phyloP scores from a whole-genome alignment of 768 basidiomycete species.

The Naganishia vishniacii region DNA sequence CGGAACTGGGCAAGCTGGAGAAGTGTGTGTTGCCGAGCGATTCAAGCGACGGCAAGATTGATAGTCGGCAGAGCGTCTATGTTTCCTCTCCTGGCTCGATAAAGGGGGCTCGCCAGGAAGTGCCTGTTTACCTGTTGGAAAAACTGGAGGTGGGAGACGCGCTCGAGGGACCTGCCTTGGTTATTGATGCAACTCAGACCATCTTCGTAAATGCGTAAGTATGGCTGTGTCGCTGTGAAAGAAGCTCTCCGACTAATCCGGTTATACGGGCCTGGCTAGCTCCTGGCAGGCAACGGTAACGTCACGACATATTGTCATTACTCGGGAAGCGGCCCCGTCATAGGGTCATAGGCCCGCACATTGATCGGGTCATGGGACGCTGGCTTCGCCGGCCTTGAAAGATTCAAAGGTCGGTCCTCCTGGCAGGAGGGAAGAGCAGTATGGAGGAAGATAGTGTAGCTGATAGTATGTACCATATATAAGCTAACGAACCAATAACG shows the following conservation, averaged over 20 bases:
- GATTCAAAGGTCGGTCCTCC: too few relatives aligned
- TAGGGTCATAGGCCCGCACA: too few relatives aligned
- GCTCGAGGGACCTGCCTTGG: conserved; percentile 80
- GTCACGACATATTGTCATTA: conserved; percentile 25
- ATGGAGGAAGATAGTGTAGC: too few relatives aligned
- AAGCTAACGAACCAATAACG: too few relatives aligned
- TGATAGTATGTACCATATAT: too few relatives aligned
- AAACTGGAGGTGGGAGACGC: conserved; percentile 64
- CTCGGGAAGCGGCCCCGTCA: background rate
- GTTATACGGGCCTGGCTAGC: background rate
- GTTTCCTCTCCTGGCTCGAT: conserved; percentile 32
- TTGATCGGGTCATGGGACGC: too few relatives aligned
- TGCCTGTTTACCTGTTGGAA: conserved; percentile 72
- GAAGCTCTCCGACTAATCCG: background rate
- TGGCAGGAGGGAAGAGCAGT: too few relatives aligned
- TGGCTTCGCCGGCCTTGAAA: too few relatives aligned
- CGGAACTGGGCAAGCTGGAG: conserved; percentile 61
- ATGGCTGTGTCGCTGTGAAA: background rate
- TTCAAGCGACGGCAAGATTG: conserved; percentile 25
- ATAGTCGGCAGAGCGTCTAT: conserved; percentile 33
- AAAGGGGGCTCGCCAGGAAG: conserved; percentile 50
- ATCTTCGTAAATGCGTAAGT: conserved; percentile 69
- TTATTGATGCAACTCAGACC: conserved; percentile 92
- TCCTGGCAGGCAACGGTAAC: conserved; percentile 26
- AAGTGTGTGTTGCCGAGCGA: conserved; percentile 49